phyloP scores from a whole-genome alignment of 495 filamentous ascomycete species.

The Penicillium flavigenum region DNA sequence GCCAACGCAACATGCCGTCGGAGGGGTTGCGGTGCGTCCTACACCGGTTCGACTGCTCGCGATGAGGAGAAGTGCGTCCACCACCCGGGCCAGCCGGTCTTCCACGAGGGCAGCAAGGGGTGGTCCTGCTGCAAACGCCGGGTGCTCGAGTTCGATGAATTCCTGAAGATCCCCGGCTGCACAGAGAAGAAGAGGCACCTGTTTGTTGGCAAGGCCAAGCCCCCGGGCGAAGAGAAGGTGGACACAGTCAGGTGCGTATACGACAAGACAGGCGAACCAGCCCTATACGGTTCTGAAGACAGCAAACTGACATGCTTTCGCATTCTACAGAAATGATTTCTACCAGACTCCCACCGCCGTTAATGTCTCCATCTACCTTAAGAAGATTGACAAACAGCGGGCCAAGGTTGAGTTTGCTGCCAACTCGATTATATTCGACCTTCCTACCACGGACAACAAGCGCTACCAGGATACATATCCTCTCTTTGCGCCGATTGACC shows the following conservation, averaged over 20 bases:
- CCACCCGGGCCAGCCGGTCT: conserved; percentile 84
- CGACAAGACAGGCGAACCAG: not conserved
- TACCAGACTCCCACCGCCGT: conserved; percentile 87
- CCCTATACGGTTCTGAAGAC: not conserved
- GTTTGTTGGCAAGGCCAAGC: conserved; percentile 78
- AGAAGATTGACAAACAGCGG: conserved; percentile 86
- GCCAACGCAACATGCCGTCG: conserved; percentile 74
- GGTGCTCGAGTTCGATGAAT: conserved; percentile 96
- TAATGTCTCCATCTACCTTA: conserved; percentile 90
- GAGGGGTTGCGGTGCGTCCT: conserved; percentile 65
- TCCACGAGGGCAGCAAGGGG: conserved; percentile 97
- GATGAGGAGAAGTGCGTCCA: conserved; percentile 79
- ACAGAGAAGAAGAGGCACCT: conserved; percentile 76
- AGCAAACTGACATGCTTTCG: not conserved
- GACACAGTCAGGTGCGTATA: conserved; percentile 67
- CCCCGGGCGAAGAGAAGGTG: conserved; percentile 53
- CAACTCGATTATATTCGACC: conserved; percentile 65
- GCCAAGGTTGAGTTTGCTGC: conserved; percentile 67
- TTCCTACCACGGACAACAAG: conserved; percentile 82
- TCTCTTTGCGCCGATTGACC: conserved; percentile 74
- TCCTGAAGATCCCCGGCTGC: conserved; percentile 92
- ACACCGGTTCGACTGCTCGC: conserved; percentile 56
- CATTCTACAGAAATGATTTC: conserved; percentile 72
- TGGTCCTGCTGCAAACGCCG: conserved; percentile 95
- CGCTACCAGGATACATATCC: conserved; percentile 71